These are phyloP conservation scores for Neocallimastix lanati DNA, from an alignment of 192 early-diverging fungal genomes.

Conservation along the genomic window DNA sequence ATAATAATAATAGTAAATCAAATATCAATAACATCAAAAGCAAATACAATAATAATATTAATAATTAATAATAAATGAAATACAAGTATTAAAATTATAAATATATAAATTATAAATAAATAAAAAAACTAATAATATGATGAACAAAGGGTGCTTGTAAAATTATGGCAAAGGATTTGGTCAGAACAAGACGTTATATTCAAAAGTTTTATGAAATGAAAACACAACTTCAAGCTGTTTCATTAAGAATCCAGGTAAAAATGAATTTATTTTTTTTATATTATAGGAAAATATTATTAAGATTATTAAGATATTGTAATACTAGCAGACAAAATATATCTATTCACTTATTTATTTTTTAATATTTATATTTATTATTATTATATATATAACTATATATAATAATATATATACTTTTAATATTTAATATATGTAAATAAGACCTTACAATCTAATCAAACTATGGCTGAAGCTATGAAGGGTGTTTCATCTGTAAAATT, in stretches of 20 bases:
- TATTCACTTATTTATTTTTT: too few relatives aligned
- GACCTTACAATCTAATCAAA: slow-evolving; percentile 82
- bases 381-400: too few relatives aligned
- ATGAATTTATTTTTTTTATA: too few relatives aligned
- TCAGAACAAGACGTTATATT: slow-evolving; percentile 76
- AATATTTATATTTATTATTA: too few relatives aligned
- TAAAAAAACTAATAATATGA: neutral
- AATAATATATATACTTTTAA: too few relatives aligned
- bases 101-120: slow-evolving; percentile 1
- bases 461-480: slow-evolving; percentile 87
- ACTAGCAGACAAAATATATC: too few relatives aligned
- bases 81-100: slow-evolving; percentile 7
- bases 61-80: too few relatives aligned
- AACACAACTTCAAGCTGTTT: slow-evolving; percentile 80
- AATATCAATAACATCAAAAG: too few relatives aligned
- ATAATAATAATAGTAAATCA: too few relatives aligned
- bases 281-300: too few relatives aligned
- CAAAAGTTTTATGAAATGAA: slow-evolving; percentile 95
- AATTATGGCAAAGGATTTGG: slow-evolving; percentile 95
- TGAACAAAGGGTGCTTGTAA: slow-evolving; percentile 59
- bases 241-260: slow-evolving; percentile 68
- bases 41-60: too few relatives aligned
- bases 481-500: slow-evolving; percentile 64
- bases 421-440: slow-evolving; percentile 10
- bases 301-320: too few relatives aligned